These are phyloP conservation scores for Cladosporium oxysporum DNA, from an alignment of 2,329 filamentous ascomycete species.

Conservation along the genomic window DNA sequence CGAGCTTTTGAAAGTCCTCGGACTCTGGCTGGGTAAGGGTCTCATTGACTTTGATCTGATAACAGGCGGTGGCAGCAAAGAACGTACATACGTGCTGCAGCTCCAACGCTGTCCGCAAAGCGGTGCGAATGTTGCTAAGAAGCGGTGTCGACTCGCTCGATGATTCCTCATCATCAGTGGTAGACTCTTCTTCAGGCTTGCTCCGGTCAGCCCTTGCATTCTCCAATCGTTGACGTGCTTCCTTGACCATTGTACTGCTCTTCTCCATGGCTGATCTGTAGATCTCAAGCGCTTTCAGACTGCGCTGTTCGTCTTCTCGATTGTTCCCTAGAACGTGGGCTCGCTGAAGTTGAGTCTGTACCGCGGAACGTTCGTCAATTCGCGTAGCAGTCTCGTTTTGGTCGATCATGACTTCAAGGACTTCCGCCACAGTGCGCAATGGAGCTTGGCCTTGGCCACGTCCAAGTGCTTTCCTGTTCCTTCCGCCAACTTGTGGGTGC, in stretches of 20 bases:
- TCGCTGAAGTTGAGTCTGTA: slow-evolving; percentile 60
- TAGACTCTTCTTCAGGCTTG: slow-evolving; percentile 20
- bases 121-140: slow-evolving; percentile 51
- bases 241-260: slow-evolving; percentile 55
- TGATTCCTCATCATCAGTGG: slow-evolving; percentile 40
- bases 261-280: slow-evolving; percentile 59
- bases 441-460: slow-evolving; percentile 59
- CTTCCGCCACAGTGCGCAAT: slow-evolving; percentile 79
- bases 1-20: slow-evolving; percentile 64
- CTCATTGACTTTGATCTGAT: slow-evolving; percentile 74
- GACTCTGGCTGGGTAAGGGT: slow-evolving; percentile 66
- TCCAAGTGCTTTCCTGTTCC: slow-evolving; percentile 65
- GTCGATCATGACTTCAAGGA: slow-evolving; percentile 88
- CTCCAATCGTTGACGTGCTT: slow-evolving; percentile 64
- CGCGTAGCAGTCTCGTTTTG: slow-evolving; percentile 70
- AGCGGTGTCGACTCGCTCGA: slow-evolving; percentile 29
- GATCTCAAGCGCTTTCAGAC: slow-evolving; percentile 66
- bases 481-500: slow-evolving; percentile 77
- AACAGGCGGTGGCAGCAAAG: slow-evolving; percentile 81
- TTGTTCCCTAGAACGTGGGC: slow-evolving; percentile 82
- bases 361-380: slow-evolving; percentile 68
- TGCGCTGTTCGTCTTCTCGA: slow-evolving; percentile 52
- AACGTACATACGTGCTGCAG: slow-evolving; percentile 80
- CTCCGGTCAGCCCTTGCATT: slow-evolving; percentile 44
- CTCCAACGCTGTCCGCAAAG: slow-evolving; percentile 73